phyloP scores from a whole-genome alignment of 768 basidiomycete genomes.

The Kwoniella europaea region DNA sequence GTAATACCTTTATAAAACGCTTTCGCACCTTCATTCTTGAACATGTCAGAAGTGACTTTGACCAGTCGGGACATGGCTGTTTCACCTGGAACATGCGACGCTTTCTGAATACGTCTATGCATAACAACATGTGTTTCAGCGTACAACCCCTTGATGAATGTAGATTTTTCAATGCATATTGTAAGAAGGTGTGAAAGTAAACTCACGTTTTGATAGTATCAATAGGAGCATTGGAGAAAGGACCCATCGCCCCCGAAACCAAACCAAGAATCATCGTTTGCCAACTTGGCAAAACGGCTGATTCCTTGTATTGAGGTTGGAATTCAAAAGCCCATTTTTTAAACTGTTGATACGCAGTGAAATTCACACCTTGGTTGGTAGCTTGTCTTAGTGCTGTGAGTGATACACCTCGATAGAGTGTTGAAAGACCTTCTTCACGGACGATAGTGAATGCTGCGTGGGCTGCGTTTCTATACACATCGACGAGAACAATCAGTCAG shows the following conservation, averaged over 20 bases:
- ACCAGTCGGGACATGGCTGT: constrained; percentile 79
- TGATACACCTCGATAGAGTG: constrained; percentile 89
- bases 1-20: constrained; percentile 99
- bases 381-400: constrained; percentile 94
- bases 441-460: constrained; percentile 95
- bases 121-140: background rate
- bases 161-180: too few species aligned
- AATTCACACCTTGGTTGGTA: constrained; percentile 98
- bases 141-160: too few species aligned
- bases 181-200: background rate
- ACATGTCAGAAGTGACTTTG: constrained; percentile 88
- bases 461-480: constrained; percentile 70
- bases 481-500: too few species aligned
- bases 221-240: constrained; percentile 91
- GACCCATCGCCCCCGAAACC: constrained; percentile 96
- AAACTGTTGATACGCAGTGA: constrained; percentile 95
- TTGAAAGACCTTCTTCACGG: constrained; percentile 81
- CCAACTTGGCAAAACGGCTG: constrained; percentile 79
- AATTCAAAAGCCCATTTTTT: constrained; percentile 77
- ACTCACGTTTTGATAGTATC: constrained; percentile 76
- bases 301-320: constrained; percentile 71
- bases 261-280: constrained; percentile 95
- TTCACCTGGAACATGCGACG: constrained; percentile 72
- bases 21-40: constrained; percentile 79
- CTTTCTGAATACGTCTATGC: constrained; percentile 78